Conservation (phyloP, 139 green algal genomes). For the Tetratostichococcus sp. region DNA sequence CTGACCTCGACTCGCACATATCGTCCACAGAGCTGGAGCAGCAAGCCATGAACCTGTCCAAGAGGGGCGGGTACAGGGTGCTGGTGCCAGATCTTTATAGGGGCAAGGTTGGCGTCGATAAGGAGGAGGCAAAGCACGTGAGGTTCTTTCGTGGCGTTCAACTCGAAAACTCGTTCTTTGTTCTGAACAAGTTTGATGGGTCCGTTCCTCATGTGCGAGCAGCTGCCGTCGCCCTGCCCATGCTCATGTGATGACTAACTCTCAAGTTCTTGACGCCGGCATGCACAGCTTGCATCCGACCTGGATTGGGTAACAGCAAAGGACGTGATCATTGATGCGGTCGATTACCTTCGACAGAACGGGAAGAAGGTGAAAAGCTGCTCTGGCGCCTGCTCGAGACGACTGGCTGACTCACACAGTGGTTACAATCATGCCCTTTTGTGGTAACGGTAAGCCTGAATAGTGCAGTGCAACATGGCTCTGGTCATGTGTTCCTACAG, state of each 20-base stretch:
- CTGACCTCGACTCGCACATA: too few species aligned
- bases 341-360: slow-evolving; percentile 37
- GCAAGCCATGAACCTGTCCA: slow-evolving; percentile 6
- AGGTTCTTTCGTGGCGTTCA: too few species aligned
- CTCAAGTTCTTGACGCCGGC: too few species aligned
- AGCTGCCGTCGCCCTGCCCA: too few species aligned
- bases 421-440: too few species aligned
- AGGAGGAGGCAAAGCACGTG: slow-evolving; percentile 61
- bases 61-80: slow-evolving; percentile 7
- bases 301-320: slow-evolving; percentile 62
- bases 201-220: too few species aligned
- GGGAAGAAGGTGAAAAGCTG: slow-evolving; percentile 36
- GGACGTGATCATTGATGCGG: slow-evolving; percentile 51
- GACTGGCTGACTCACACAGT: too few species aligned
- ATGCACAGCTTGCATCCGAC: slow-evolving; percentile 45
- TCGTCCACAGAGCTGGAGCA: slow-evolving; percentile 24
- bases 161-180: too few species aligned
- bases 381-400: too few species aligned
- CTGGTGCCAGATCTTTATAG: slow-evolving; percentile 61
- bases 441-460: too few species aligned
- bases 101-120: slow-evolving; percentile 60
- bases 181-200: too few species aligned
- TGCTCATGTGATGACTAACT: neutral
- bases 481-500: slow-evolving; percentile 6
- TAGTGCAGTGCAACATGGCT: too few species aligned